Conservation (phyloP, 305 asterid species). For the Solanum hybrid region DNA sequence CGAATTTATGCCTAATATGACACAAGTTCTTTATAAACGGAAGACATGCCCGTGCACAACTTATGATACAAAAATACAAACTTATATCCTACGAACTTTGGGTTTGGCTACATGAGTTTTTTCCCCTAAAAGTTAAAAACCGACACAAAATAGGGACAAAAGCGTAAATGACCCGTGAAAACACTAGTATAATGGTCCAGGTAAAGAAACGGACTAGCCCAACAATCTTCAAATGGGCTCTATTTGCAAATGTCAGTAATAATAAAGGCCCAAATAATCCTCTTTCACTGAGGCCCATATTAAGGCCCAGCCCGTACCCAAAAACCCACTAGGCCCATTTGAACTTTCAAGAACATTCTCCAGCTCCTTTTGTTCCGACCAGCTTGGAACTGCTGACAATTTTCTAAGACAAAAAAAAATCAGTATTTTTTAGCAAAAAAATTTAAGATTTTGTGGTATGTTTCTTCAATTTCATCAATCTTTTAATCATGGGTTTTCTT, state of each 20-base stretch:
- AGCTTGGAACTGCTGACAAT: not conserved
- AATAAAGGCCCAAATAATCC: not conserved
- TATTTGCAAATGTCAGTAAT: not conserved
- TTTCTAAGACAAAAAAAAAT: not conserved
- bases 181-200: not conserved
- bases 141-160: not conserved
- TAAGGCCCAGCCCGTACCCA: not conserved
- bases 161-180: not conserved
- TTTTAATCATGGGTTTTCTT: not conserved
- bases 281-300: not conserved
- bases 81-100: not conserved
- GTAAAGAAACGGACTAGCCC: not conserved
- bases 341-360: conserved; percentile 3
- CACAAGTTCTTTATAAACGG: not conserved
- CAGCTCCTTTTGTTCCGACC: not conserved
- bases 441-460: not conserved
- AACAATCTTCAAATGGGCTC: not conserved
- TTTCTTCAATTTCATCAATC: not conserved
- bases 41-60: not conserved
- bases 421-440: not conserved
- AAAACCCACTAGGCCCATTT: not conserved
- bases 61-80: not conserved
- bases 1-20: not conserved
- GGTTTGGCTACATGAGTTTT: not conserved
- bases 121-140: not conserved